These are phyloP conservation scores for Diplotaxis tenuifolia DNA, from an alignment of 345 rosid species.

Conservation along the genomic window DNA sequence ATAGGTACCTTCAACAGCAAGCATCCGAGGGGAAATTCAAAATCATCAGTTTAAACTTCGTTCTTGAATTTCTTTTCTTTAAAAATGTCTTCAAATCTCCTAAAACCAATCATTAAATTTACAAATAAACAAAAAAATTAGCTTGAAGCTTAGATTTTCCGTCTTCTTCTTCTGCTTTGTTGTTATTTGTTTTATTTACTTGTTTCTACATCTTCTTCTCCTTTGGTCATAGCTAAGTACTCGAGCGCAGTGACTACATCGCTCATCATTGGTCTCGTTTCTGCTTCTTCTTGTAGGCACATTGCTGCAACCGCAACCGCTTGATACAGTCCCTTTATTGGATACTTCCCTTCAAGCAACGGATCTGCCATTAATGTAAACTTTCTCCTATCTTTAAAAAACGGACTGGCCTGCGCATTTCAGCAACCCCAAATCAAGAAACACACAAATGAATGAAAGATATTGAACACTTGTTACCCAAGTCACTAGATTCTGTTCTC, in stretches of 20 bases:
- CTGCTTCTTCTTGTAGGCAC: constrained; percentile 80
- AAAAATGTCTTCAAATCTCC: constrained; percentile 2
- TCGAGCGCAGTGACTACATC: constrained; percentile 83
- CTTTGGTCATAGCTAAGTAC: constrained; percentile 43
- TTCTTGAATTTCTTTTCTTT: not conserved
- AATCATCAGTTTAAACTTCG: not conserved
- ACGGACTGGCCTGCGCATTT: constrained; percentile 61
- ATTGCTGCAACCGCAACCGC: constrained; percentile 83
- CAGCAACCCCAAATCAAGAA: constrained; percentile 5
- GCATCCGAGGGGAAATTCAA: too few relatives aligned
- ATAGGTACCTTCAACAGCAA: too few relatives aligned
- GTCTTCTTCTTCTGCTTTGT: constrained; percentile 13
- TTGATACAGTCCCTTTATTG: constrained; percentile 59
- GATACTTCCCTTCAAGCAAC: constrained; percentile 55
- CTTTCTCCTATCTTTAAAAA: constrained; percentile 66
- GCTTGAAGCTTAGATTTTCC: constrained; percentile 19
- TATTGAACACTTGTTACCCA: constrained; percentile 50
- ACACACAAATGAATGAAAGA: not conserved
- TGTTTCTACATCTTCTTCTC: constrained; percentile 24
- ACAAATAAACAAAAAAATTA: not conserved
- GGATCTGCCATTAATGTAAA: constrained; percentile 72
- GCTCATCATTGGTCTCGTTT: constrained; percentile 61
- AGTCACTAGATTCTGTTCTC: constrained; percentile 65
- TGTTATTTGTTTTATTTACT: not conserved
- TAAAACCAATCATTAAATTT: not conserved